Base-by-base conservation (phyloP, 2,329 filamentous ascomycete species). In the Colletotrichum tropicale region DNA sequence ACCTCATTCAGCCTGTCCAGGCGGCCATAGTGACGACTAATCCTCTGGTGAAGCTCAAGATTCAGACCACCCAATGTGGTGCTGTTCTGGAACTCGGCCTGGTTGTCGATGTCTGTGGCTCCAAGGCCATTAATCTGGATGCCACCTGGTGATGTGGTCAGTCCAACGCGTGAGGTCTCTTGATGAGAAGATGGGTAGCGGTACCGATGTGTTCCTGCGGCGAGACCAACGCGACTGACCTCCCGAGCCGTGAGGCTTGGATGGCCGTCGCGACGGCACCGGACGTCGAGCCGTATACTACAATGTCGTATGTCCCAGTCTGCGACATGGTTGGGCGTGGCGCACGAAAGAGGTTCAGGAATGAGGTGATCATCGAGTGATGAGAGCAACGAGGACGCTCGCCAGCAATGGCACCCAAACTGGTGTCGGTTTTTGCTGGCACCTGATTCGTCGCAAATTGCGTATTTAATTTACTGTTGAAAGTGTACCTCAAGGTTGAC, bases 1-100 rank as follows among this genome's bases (percentile, higher is more conserved):
- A 79, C 79, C 43, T 79, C 38, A 6, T 79, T 69, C 4, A 76
- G 43, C 6, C 66, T 48, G 16, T 68, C 71, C 16, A 76, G n/a
- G 1, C 77, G 71, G 10, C 75, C 77, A 48, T 80, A 79, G 18
- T 76, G 66, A 32, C 70, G 71, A 58, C 75, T 79, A 13, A 80
- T 77, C 13, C 77, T 48, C n/a, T 74, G 60, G 28, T 78, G 74
- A 26, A 80, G 76, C 48, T 80, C 78, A 16, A 79, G 76, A 62
- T 62, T 76, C 13, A 80, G 58, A 0, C 77, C 77, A 2, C 28
- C 58, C 8, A 61, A 1, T 1, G 58, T 61, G 2, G 58, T 61
- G 16, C 58, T 34, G 6, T 61, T 61, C 58, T 61, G 58, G 28
- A 61, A 61, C 18, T 61, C 58, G 9, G 58, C 58, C 58, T 61